Percentiles rank a stretch among this genome's conserved stretches.
These are phyloP conservation scores for Pelargonium myrrhifolium DNA, from an alignment of 441 rosid species.

Conservation along the genomic window DNA sequence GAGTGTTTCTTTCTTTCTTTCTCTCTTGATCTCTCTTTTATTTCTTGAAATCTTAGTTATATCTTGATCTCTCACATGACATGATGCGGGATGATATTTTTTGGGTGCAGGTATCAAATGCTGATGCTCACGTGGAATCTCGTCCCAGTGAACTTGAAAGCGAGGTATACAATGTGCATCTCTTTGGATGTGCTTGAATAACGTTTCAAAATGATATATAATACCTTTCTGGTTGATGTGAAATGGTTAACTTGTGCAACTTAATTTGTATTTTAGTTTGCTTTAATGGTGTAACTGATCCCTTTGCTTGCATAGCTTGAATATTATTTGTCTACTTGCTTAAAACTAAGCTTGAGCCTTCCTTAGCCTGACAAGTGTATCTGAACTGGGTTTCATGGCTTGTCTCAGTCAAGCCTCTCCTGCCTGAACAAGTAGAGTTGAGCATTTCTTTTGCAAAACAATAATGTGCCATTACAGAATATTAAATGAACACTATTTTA, in stretches of 20 bases:
- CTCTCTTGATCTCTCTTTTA: constrained; percentile 13
- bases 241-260: background rate
- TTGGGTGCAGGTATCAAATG: constrained; percentile 4
- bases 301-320: background rate
- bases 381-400: constrained; percentile 1
- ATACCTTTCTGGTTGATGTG: constrained; percentile 1
- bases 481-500: background rate
- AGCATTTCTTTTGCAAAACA: background rate
- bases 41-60: background rate
- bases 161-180: constrained; percentile 36
- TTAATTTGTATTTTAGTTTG: background rate
- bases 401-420: background rate
- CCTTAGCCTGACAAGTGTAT: background rate
- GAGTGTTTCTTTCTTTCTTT: background rate
- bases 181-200: background rate
- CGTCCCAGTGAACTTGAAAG: constrained; percentile 28
- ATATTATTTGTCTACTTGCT: background rate
- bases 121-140: constrained; percentile 32
- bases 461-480: background rate
- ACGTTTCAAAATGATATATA: background rate
- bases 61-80: background rate
- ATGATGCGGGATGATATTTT: background rate
- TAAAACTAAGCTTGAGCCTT: background rate
- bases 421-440: background rate
- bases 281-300: background rate